Conservation (phyloP, 345 rosid genomes). For the Pistacia vera region DNA sequence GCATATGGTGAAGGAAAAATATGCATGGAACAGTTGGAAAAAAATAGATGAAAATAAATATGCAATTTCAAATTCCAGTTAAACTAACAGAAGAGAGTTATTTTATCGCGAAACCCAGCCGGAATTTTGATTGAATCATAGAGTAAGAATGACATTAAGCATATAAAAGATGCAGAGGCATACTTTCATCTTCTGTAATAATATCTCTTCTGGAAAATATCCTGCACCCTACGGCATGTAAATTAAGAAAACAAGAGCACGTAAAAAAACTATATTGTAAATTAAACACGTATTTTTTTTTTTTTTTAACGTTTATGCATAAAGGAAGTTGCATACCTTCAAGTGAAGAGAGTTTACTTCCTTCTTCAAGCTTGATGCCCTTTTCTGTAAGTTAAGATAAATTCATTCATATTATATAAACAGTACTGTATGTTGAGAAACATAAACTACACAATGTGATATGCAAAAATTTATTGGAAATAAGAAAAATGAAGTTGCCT, state of each 20-base stretch:
- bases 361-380: background rate
- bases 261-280: background rate
- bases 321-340: background rate
- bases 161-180: background rate
- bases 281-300: background rate
- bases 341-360: background rate
- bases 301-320: no score
- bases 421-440: background rate
- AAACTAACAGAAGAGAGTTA: no score
- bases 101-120: no score
- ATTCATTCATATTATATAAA: no score
- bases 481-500: background rate
- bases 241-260: background rate
- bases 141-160: background rate
- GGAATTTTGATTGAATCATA: no score
- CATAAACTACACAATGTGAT: background rate
- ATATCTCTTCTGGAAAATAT: background rate
- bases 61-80: no score
- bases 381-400: background rate
- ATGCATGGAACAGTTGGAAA: no score
- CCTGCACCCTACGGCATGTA: background rate
- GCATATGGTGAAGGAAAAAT: no score
- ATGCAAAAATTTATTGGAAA: background rate
- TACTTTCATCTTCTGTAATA: background rate
- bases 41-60: no score